phyloP scores from a whole-genome alignment of 306 rosid genomes.

The Citrullus mucosospermus region DNA sequence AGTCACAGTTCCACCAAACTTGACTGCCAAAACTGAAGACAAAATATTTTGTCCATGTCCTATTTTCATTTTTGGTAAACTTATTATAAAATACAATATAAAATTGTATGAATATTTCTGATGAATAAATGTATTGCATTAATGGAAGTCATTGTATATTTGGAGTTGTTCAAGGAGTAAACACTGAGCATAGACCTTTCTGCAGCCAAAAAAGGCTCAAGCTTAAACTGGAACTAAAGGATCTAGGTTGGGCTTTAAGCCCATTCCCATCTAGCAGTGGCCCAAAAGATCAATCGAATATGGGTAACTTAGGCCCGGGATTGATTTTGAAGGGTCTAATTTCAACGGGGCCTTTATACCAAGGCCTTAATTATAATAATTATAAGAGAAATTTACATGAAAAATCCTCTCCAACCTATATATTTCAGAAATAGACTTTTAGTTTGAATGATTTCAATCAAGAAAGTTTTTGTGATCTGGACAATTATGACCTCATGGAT shows the following conservation, averaged over 20 bases:
- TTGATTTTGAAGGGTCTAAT: too few relatives aligned
- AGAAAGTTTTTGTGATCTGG: too few relatives aligned
- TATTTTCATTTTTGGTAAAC: background rate
- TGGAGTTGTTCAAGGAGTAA: background rate
- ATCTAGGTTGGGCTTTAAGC: background rate
- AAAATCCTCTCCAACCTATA: too few relatives aligned
- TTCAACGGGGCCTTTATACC: too few relatives aligned
- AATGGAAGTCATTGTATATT: background rate
- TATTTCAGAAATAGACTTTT: too few relatives aligned
- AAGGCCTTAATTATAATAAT: too few relatives aligned
- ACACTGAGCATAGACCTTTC: background rate
- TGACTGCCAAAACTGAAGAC: background rate
- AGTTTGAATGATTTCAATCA: too few relatives aligned
- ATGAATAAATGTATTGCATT: background rate
- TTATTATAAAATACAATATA: background rate
- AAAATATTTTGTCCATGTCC: background rate
- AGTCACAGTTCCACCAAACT: background rate
- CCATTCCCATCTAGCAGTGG: background rate
- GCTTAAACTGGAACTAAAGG: background rate
- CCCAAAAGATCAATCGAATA: background rate
- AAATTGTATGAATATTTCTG: background rate
- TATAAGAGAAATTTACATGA: too few relatives aligned
- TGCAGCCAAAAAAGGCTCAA: background rate
- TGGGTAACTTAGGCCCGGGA: too few relatives aligned
- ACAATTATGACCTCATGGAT: too few relatives aligned